Evolutionary conservation across 2,329 filamentous ascomycete species (phyloP), one percentile per base, ranked within the genome.

Genomic region (Diplodia intermedia): DNA sequence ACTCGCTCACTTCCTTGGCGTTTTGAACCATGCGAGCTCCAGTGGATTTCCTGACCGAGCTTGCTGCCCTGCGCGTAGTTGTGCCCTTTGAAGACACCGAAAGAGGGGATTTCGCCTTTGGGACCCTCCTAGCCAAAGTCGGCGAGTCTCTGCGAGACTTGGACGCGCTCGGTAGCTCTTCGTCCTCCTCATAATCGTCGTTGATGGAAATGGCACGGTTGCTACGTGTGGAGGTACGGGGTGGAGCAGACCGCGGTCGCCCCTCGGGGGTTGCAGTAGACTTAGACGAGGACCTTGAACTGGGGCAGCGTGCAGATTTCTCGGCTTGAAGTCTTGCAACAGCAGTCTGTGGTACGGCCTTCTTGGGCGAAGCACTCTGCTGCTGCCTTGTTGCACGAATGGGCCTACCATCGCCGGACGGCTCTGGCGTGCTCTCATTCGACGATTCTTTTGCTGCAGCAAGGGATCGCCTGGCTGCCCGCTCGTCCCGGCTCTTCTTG

Each of bases 391-490:
- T 23, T n/a, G 47, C 31, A 6, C 60, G 43, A 1, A 29, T 40
- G 47, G 60, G 20, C 20, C 43, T 36, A 31, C 29, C n/a, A 8
- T 9, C 52, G 29, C 29, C 26, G 8, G 31, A 52, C 12, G 60
- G 60, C 38, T 63, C 60, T 18, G 60, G 60, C 12, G 60, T 63
- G 7, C 40, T 38, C 18, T 63, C 60, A 20, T 52, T 52, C 9
- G 60, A 63, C 18, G 47, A 52, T 6, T 63, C 60, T 33, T 63
- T 52, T 20, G 60, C 29, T 12, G 47, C 31, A 6, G 36, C 66
- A n/a, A 67, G 66, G 20, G 66, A 67, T 38, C 66, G 53, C 8
- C 66, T 62, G n/a, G 66, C 66, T 8, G 66, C 66, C 14, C 66
- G 23, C 20, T 61, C 66, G n/a, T 60, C 66, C 5, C 66, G 33